Percentiles rank a stretch among this genome's conserved stretches.
These are phyloP conservation scores for Isoetes engelmannii DNA, from an alignment of 83 land plant species.

Conservation along the genomic window DNA sequence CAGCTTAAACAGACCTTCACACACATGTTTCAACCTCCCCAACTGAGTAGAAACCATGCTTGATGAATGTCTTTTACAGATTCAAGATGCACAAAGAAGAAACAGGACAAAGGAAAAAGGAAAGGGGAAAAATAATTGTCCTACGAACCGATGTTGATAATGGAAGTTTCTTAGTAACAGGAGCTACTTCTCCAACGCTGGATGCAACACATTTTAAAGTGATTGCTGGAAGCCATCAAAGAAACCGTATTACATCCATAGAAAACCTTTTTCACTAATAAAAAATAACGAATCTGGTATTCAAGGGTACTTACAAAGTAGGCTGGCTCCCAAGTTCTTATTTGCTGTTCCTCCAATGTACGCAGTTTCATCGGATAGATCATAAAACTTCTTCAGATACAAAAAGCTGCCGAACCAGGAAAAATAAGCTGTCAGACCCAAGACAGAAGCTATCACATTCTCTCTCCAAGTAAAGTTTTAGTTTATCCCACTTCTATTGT, in stretches of 20 bases:
- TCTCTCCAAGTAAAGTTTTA: too few species aligned
- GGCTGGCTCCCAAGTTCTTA: conserved; percentile 12
- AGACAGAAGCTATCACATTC: not conserved
- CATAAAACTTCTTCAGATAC: conserved; percentile 5
- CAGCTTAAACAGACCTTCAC: conserved; percentile 35
- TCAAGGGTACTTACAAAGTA: not conserved
- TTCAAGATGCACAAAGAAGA: not conserved
- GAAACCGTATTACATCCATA: not conserved
- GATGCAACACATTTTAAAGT: conserved; percentile 35
- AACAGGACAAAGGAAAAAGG: not conserved
- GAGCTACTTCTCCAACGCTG: conserved; percentile 33
- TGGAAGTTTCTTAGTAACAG: conserved; percentile 34
- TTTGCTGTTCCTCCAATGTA: not conserved
- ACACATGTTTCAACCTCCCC: conserved; percentile 34
- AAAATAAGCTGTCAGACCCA: not conserved
- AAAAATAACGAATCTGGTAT: not conserved
- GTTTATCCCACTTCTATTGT: too few species aligned
- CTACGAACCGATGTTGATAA: conserved; percentile 29
- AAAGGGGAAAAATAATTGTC: not conserved
- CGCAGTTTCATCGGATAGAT: conserved; percentile 6
- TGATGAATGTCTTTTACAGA: not conserved
- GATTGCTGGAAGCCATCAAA: conserved; percentile 22
- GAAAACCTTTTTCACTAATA: not conserved
- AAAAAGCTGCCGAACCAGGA: not conserved
- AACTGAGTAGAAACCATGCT: conserved; percentile 19